These are phyloP conservation scores for Pulveroboletus sp. DNA, from an alignment of 768 basidiomycete genomes.

Conservation along the genomic window DNA sequence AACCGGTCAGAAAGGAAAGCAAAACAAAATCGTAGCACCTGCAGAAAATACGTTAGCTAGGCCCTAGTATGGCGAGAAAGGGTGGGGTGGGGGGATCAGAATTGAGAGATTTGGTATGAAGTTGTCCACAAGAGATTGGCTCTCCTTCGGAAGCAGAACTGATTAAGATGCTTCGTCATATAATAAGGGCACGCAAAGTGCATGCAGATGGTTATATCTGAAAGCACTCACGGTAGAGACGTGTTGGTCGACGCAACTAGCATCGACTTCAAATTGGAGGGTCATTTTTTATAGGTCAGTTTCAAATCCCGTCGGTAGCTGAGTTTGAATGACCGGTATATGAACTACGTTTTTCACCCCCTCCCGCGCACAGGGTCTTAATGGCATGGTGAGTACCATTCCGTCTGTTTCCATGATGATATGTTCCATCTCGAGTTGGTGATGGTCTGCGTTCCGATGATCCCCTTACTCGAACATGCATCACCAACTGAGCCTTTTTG, in stretches of 20 bases:
- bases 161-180: conserved; percentile 50
- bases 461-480: conserved; percentile 76
- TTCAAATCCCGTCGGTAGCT: conserved; percentile 31
- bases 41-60: conserved; percentile 1
- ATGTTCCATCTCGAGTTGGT: conserved; percentile 69
- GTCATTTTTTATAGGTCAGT: not conserved
- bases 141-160: conserved; percentile 85
- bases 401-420: conserved; percentile 50
- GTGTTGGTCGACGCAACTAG: not conserved
- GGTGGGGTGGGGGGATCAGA: conserved; percentile 37
- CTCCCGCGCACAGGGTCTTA: too few species aligned
- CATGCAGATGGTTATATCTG: not conserved
- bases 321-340: conserved; percentile 5
- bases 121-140: conserved; percentile 71
- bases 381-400: conserved; percentile 31
- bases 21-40: not conserved
- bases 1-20: not conserved
- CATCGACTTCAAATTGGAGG: not conserved
- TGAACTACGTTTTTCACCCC: not conserved
- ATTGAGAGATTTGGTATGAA: conserved; percentile 42
- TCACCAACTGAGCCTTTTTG: conserved; percentile 43
- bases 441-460: conserved; percentile 54
- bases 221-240: conserved; percentile 13
- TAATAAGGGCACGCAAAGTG: conserved; percentile 3
- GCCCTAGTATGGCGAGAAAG: not conserved